A percentile compares a stretch with the other conserved stretches of the same genome.
These are phyloP conservation scores for Eutrema salsugineum DNA, from an alignment of 441 rosid species.

Conservation along the genomic window DNA sequence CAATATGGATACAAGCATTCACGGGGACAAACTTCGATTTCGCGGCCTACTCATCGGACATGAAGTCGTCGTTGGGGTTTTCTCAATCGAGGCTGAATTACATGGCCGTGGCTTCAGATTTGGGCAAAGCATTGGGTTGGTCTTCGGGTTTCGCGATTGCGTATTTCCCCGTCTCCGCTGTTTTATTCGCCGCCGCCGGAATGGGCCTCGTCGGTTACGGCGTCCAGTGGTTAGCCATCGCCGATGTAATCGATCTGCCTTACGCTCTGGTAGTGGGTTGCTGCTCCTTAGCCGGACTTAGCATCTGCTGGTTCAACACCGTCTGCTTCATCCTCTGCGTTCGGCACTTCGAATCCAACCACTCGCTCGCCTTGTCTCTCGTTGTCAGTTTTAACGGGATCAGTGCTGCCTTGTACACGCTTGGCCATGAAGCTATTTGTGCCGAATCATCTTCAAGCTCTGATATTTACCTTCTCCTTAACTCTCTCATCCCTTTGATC, in stretches of 20 bases:
- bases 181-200: conserved; percentile 67
- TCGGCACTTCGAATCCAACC: conserved; percentile 54
- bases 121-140: conserved; percentile 92
- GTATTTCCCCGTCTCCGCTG: conserved; percentile 59
- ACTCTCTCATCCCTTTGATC: conserved; percentile 58
- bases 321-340: conserved; percentile 74
- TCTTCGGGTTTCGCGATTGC: conserved; percentile 82
- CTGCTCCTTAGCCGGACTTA: conserved; percentile 67
- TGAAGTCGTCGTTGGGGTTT: conserved; percentile 67
- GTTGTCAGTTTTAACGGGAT: conserved; percentile 72
- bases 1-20: conserved; percentile 90
- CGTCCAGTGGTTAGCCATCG: conserved; percentile 73
- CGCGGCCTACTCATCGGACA: conserved; percentile 73
- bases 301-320: conserved; percentile 95
- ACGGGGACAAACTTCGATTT: conserved; percentile 96
- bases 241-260: conserved; percentile 54
- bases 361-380: conserved; percentile 71
- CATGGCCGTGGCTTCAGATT: conserved; percentile 87
- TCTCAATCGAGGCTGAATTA: conserved; percentile 85
- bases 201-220: conserved; percentile 85
- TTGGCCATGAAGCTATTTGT: conserved; percentile 53
- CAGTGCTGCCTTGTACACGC: conserved; percentile 71
- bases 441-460: conserved; percentile 29
- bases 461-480: conserved; percentile 59
- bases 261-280: conserved; percentile 65